phyloP scores from a whole-genome alignment of 805 yeast genomes.

The Komagataella kurtzmanii region DNA sequence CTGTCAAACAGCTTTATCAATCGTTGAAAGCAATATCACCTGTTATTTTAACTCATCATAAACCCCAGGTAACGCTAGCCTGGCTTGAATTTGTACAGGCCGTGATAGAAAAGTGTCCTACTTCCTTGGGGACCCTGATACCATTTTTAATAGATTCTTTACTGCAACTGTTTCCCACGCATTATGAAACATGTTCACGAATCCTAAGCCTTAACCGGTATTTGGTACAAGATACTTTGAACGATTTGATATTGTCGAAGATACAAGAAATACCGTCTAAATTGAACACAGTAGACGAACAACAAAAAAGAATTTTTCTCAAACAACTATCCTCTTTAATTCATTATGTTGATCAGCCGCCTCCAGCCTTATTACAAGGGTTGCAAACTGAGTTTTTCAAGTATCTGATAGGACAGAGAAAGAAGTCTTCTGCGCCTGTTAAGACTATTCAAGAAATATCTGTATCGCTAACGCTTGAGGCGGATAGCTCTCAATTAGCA shows the following conservation, averaged over 20 bases:
- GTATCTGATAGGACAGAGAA: not conserved
- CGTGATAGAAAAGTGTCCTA: conserved; percentile 18
- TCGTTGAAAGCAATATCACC: not conserved
- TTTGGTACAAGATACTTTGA: not conserved
- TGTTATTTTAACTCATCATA: conserved; percentile 13
- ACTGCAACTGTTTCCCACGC: not conserved
- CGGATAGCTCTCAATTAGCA: not conserved
- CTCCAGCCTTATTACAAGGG: not conserved
- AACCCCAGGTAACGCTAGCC: conserved; percentile 18
- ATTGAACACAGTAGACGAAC: not conserved
- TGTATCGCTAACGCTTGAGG: not conserved
- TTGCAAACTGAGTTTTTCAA: not conserved
- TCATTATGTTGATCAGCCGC: not conserved
- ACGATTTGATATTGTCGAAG: not conserved
- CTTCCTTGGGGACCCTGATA: conserved; percentile 21
- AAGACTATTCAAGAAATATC: not conserved
- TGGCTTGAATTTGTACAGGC: conserved; percentile 16
- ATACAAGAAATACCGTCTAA: not conserved
- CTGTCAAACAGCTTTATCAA: conserved; percentile 15
- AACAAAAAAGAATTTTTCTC: too few species aligned
- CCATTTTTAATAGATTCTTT: conserved; percentile 22
- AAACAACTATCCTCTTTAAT: not conserved
- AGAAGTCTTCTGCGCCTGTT: not conserved
- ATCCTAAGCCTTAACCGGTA: not conserved
- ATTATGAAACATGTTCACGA: not conserved